A percentile compares a stretch with the other conserved stretches of the same genome.
Conservation (phyloP, 2,329 filamentous ascomycete genomes). For the Xylariales sp. region DNA sequence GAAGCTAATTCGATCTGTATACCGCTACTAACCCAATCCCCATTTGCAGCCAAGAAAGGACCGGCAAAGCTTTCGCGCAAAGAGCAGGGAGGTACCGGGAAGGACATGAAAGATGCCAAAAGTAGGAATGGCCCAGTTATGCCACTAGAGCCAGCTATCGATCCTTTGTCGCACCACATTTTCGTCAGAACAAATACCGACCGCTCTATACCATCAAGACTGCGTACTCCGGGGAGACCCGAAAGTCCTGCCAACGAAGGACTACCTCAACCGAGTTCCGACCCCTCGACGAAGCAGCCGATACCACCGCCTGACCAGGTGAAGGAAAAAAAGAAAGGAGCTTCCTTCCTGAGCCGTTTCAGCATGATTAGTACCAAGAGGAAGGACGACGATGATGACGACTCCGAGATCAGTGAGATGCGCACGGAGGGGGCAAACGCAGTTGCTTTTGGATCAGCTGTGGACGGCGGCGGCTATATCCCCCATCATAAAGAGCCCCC, state of each 20-base stretch:
- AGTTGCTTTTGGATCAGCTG: constrained; percentile 72
- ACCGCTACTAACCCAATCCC: too few species aligned
- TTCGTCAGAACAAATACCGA: constrained; percentile 30
- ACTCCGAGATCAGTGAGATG: constrained; percentile 61
- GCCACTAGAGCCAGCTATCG: constrained; percentile 42
- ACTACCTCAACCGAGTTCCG: constrained; percentile 35
- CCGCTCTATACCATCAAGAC: constrained; percentile 34
- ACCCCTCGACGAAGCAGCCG: constrained; percentile 33
- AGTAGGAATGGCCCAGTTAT: neutral
- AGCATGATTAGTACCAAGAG: constrained; percentile 78
- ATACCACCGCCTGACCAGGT: constrained; percentile 31
- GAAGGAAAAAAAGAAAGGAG: constrained; percentile 73
- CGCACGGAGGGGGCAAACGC: constrained; percentile 79
- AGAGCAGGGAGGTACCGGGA: neutral
- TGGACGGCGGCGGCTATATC: constrained; percentile 70
- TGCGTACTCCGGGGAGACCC: constrained; percentile 46
- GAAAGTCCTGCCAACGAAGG: constrained; percentile 46
- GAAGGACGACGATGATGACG: constrained; percentile 58
- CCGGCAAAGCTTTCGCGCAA: constrained; percentile 17
- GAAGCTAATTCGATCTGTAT: too few species aligned
- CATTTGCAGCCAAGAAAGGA: too few species aligned
- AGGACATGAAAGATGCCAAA: constrained; percentile 2
- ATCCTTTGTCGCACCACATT: constrained; percentile 63
- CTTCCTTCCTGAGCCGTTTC: constrained; percentile 82
- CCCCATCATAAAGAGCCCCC: constrained; percentile 85